Conservation (phyloP, 2,329 filamentous ascomycete genomes). For the Leptographium radiaticola region DNA sequence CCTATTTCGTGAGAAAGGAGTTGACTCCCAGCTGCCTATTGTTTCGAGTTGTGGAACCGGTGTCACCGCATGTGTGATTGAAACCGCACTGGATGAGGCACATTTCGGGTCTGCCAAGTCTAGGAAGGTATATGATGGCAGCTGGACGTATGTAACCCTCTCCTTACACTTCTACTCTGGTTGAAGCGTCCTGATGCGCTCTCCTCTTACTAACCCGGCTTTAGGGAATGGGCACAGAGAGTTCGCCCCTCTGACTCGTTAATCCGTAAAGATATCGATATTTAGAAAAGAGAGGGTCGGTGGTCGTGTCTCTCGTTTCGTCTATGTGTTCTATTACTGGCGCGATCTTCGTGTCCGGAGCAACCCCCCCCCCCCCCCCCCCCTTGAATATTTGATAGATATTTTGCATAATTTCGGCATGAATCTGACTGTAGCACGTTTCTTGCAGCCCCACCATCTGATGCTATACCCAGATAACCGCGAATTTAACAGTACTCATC, state of each 20-base stretch:
- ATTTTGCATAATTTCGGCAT: not conserved
- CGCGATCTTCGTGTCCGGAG: not conserved
- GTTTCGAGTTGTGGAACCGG: conserved; percentile 87
- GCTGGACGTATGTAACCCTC: conserved; percentile 73
- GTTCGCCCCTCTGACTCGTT: conserved; percentile 10
- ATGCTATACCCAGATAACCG: too few relatives aligned
- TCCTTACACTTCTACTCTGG: not conserved
- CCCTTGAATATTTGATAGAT: not conserved
- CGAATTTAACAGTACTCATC: too few relatives aligned
- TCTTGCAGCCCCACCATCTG: too few relatives aligned
- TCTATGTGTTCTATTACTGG: not conserved
- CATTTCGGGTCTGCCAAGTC: conserved; percentile 54
- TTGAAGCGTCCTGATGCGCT: not conserved
- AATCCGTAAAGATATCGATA: conserved; percentile 6
- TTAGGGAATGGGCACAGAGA: conserved; percentile 13
- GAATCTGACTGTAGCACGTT: too few relatives aligned
- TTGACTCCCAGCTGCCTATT: conserved; percentile 69
- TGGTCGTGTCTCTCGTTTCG: not conserved
- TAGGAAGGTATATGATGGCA: conserved; percentile 81
- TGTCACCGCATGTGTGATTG: conserved; percentile 83
- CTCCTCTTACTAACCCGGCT: not conserved
- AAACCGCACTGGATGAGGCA: conserved; percentile 72
- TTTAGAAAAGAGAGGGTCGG: not conserved
- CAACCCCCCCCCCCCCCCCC: not conserved
- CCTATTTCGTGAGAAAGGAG: conserved; percentile 65